Conservation (phyloP, 176 grass and related monocot genomes). For the Cenchrus purpureus region DNA sequence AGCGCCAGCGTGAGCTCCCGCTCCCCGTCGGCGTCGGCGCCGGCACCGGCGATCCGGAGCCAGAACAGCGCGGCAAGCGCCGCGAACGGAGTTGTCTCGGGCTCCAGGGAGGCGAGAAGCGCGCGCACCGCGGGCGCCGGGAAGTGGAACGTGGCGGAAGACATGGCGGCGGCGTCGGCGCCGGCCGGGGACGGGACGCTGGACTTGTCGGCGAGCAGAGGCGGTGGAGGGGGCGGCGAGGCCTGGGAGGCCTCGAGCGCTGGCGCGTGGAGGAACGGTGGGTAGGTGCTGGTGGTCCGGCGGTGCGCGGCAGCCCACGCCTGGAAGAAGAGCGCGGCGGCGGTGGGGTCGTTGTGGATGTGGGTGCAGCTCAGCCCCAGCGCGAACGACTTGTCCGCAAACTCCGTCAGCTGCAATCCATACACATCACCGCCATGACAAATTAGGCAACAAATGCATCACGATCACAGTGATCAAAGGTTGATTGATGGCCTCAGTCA, state of each 20-base stretch:
- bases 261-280: conserved; percentile 74
- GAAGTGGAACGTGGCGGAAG: conserved; percentile 84
- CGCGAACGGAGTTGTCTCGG: conserved; percentile 55
- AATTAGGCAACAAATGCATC: neutral
- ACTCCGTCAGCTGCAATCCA: conserved; percentile 71
- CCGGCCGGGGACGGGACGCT: neutral
- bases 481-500: neutral
- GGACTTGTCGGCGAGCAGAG: conserved; percentile 59
- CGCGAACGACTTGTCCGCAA: conserved; percentile 71
- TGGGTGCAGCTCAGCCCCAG: conserved; percentile 80
- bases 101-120: conserved; percentile 45
- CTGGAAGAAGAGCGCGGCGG: conserved; percentile 60
- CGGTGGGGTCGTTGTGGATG: conserved; percentile 77
- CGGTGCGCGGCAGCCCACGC: conserved; percentile 78
- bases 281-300: conserved; percentile 44
- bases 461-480: neutral
- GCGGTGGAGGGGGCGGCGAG: neutral
- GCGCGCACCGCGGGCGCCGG: conserved; percentile 45
- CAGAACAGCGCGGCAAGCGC: conserved; percentile 82
- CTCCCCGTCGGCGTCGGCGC: conserved; percentile 8
- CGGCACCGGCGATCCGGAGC: conserved; percentile 42
- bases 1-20: conserved; percentile 62
- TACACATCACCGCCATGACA: neutral
- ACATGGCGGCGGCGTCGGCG: conserved; percentile 14
- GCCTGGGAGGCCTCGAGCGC: conserved; percentile 41